Conservation (phyloP, 768 basidiomycete genomes). For the Calocybe gangraenosa region DNA sequence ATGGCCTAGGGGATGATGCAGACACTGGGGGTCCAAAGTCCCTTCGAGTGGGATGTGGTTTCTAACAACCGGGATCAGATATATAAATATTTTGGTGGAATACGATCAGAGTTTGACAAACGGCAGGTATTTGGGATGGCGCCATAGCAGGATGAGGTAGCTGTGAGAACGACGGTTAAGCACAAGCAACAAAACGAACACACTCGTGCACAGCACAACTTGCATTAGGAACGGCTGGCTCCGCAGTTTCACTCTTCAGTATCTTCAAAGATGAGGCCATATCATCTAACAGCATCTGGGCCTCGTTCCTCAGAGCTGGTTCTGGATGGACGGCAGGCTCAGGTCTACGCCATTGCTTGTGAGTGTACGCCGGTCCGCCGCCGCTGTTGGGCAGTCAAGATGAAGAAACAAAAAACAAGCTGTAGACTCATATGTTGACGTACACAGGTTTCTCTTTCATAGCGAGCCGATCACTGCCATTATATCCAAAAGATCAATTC, state of each 20-base stretch:
- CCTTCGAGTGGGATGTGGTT: background rate
- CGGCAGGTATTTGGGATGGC: too few species aligned
- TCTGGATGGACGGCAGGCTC: background rate
- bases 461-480: slow-evolving; percentile 5
- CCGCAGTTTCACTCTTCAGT: slow-evolving; percentile 17
- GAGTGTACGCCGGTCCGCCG: background rate
- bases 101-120: too few species aligned
- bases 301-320: slow-evolving; percentile 5
- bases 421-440: background rate
- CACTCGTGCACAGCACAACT: slow-evolving; percentile 4
- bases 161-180: too few species aligned
- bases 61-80: background rate
- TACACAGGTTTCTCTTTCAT: slow-evolving; percentile 8
- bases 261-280: slow-evolving; percentile 8
- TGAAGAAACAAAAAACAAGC: too few species aligned
- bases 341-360: slow-evolving; percentile 6
- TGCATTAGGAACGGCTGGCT: slow-evolving; percentile 12
- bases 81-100: too few species aligned
- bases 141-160: too few species aligned
- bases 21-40: slow-evolving; percentile 7
- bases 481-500: too few species aligned
- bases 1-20: slow-evolving; percentile 9
- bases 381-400: too few species aligned
- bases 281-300: slow-evolving; percentile 12
- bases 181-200: too few species aligned